These are phyloP conservation scores for Neurospora intermedia DNA, from an alignment of 495 filamentous ascomycete genomes.

Conservation along the genomic window DNA sequence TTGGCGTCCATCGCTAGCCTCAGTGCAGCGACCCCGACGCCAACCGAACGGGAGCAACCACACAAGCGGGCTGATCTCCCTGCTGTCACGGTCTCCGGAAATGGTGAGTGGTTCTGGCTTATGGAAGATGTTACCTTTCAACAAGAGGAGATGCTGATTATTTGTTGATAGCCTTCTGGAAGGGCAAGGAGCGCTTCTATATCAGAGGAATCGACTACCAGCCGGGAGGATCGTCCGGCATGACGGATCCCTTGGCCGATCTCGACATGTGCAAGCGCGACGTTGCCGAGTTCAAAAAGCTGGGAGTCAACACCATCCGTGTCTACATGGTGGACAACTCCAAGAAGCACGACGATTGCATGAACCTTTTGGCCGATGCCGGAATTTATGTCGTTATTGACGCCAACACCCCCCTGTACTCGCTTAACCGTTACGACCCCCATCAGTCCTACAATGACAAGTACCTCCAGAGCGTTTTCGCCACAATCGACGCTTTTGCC, in stretches of 20 bases:
- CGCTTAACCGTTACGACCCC: constrained; percentile 71
- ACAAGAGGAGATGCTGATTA: background rate
- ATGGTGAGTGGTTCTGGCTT: constrained; percentile 23
- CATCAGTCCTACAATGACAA: constrained; percentile 72
- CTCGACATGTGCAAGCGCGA: constrained; percentile 63
- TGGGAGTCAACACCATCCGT: constrained; percentile 85
- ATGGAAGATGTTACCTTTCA: background rate
- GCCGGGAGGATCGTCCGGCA: constrained; percentile 74
- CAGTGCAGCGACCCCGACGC: constrained; percentile 47
- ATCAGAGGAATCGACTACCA: constrained; percentile 94
- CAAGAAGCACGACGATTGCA: constrained; percentile 70
- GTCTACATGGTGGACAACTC: constrained; percentile 92
- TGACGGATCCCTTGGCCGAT: constrained; percentile 72
- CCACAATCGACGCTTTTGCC: constrained; percentile 79
- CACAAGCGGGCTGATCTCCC: constrained; percentile 33
- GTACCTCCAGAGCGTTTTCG: constrained; percentile 87
- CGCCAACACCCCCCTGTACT: constrained; percentile 51
- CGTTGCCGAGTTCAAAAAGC: constrained; percentile 68
- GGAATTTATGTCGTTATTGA: constrained; percentile 90
- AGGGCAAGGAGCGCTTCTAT: constrained; percentile 76
- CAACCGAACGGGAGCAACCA: constrained; percentile 46
- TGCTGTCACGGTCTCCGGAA: constrained; percentile 36
- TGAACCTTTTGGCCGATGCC: constrained; percentile 67
- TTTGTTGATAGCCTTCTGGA: constrained; percentile 62
- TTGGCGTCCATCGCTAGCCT: constrained; percentile 44